phyloP scores from a whole-genome alignment of 2,329 filamentous ascomycete genomes.

The Hymenotorrendiella dingleyae region DNA sequence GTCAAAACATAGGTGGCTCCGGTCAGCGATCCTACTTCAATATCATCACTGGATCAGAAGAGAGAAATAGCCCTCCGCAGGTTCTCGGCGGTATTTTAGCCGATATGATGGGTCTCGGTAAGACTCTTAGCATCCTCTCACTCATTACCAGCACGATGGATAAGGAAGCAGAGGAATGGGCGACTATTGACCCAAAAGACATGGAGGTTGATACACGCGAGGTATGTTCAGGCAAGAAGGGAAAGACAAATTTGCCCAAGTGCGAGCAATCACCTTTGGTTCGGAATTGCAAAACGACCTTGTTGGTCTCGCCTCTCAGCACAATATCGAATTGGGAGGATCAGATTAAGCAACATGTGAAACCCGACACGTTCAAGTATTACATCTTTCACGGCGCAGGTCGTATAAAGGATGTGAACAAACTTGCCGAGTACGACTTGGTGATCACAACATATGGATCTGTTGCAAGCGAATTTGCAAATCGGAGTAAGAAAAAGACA shows the following conservation, averaged over 20 bases:
- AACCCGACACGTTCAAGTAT: conserved; percentile 56
- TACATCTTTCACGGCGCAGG: conserved; percentile 84
- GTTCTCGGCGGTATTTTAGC: conserved; percentile 70
- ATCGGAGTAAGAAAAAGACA: conserved; percentile 54
- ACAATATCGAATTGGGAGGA: conserved; percentile 93
- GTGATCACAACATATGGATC: conserved; percentile 93
- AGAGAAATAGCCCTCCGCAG: conserved; percentile 55
- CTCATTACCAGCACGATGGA: conserved; percentile 62
- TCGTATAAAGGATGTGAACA: conserved; percentile 61
- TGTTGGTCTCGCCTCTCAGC: conserved; percentile 84
- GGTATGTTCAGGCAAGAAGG: conserved; percentile 25
- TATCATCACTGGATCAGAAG: conserved; percentile 71
- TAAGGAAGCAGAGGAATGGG: conserved; percentile 56
- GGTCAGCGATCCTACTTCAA: conserved; percentile 67
- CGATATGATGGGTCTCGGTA: conserved; percentile 87
- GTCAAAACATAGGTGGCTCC: conserved; percentile 48
- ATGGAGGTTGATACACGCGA: conserved; percentile 24
- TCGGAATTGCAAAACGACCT: conserved; percentile 69
- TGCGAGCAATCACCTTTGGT: conserved; percentile 37
- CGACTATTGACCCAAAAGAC: conserved; percentile 42
- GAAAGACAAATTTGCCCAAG: conserved; percentile 26
- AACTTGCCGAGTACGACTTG: conserved; percentile 70
- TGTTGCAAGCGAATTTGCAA: conserved; percentile 69
- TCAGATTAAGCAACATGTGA: conserved; percentile 79
- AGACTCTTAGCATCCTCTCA: conserved; percentile 79